phyloP scores from a whole-genome alignment of 768 basidiomycete genomes.

The Kwoniella sp. region DNA sequence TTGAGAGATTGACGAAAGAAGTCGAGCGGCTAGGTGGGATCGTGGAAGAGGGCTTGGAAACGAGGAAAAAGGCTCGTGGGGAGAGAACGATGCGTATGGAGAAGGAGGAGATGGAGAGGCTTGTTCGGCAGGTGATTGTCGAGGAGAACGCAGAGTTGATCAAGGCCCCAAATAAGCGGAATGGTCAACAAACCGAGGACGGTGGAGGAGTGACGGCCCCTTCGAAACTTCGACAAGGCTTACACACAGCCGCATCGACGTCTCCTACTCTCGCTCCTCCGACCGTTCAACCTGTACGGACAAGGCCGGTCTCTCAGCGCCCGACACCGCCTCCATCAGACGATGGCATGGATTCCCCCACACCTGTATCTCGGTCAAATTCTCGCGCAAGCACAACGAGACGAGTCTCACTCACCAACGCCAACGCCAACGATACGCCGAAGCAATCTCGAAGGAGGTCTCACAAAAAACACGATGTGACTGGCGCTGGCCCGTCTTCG shows the following conservation, averaged over 20 bases:
- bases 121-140: constrained; percentile 23
- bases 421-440: not conserved
- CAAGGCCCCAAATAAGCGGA: constrained; percentile 68
- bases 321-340: constrained; percentile 32
- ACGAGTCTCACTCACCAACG: constrained; percentile 1
- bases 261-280: constrained; percentile 33
- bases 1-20: constrained; percentile 79
- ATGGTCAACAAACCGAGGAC: constrained; percentile 64
- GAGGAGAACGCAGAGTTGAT: constrained; percentile 63
- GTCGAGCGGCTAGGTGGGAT: constrained; percentile 83
- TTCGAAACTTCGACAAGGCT: constrained; percentile 42
- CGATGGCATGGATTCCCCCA: constrained; percentile 19
- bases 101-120: constrained; percentile 32
- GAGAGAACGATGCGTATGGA: constrained; percentile 42
- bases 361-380: constrained; percentile 14
- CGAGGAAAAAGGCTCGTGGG: constrained; percentile 66
- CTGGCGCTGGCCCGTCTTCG: constrained; percentile 16
- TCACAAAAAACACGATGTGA: not conserved
- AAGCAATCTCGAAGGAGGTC: not conserved
- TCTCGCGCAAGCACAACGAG: constrained; percentile 10
- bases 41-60: constrained; percentile 82
- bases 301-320: constrained; percentile 3
- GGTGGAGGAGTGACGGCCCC: constrained; percentile 29
- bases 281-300: constrained; percentile 29
- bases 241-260: constrained; percentile 37